Conservation (phyloP, 257 asterid species). For the Thymus quinquecostatus region DNA sequence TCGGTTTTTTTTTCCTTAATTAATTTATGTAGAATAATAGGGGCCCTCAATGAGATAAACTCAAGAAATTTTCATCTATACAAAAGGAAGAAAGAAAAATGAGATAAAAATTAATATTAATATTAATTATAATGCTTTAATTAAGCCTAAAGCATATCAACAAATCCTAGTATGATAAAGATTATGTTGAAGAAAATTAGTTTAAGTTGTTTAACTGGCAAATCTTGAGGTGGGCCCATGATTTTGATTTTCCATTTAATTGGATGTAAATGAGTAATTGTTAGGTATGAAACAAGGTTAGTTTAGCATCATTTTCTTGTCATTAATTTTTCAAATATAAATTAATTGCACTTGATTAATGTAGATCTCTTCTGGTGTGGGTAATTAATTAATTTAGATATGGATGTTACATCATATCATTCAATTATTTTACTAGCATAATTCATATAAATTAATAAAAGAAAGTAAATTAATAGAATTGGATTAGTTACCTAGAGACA, state of each 20-base stretch:
- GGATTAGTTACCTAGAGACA: neutral
- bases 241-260: conserved; percentile 29
- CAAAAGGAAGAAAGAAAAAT: neutral
- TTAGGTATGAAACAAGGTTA: conserved; percentile 26
- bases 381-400: conserved; percentile 10
- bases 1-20: neutral
- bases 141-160: neutral
- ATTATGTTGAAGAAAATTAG: neutral
- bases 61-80: neutral
- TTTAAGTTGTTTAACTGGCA: neutral
- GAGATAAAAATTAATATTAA: neutral
- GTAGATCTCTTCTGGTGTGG: conserved; percentile 22
- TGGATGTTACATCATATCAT: conserved; percentile 18
- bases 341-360: conserved; percentile 19
- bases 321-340: conserved; percentile 29
- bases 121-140: neutral
- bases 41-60: neutral
- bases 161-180: conserved; percentile 16
- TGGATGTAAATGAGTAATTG: conserved; percentile 27
- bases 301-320: conserved; percentile 37
- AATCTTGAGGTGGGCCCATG: conserved; percentile 31
- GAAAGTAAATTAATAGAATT: no score
- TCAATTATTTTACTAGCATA: neutral
- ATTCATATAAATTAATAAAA: no score
- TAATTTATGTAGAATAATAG: neutral